Base-by-base conservation (phyloP, 306 rosid genomes). In the Glycyrrhiza uralensis region DNA sequence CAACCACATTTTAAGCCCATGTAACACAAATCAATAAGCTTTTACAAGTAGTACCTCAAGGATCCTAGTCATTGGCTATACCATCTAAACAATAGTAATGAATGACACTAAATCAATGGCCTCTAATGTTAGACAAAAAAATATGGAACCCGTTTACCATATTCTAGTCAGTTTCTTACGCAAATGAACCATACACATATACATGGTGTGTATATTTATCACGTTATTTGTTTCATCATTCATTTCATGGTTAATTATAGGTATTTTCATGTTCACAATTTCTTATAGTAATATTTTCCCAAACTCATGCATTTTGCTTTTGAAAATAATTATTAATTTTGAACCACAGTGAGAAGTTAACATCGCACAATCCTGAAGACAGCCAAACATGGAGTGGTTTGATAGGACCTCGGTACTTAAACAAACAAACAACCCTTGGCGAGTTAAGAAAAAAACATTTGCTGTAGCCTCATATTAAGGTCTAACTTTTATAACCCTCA, bases 381-480 rank as follows among this genome's bases (percentile, higher is more conserved):
- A 63, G 28, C 30, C 17, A 9, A 70, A 63, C 39, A 54, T 32
- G 9, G 20, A 54, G 45, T 17, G 15, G 39, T 59, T 28, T 58
- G 55, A 66, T 47, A 79, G 42, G 62, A 66, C 49, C 41, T 52
- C 17, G 45, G 23, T 61, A 61, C 50, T 23, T 58, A 22, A 52
- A 39, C 78, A 61, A 52, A 39, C 78, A 61, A 69, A 24, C 63
- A 62, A 41, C 30, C 58, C 29, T 29, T 49, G 32, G 76, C 28
- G 5, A 36, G 78, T 72, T 28, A 72, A 62, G 74, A 59, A 74
- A 61, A n/a, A 75, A 56, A 20, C 30, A 69, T 26, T 47, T 63
- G 57, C 6, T 50, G 80, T 24, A 75, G 85, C 75, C 71, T 59
- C 8, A 29, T 38, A 22, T 30, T 58, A 79, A 79, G 81, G 66